These are phyloP conservation scores for Graphium sp. DNA, from an alignment of 2,329 filamentous ascomycete genomes.

Conservation along the genomic window DNA sequence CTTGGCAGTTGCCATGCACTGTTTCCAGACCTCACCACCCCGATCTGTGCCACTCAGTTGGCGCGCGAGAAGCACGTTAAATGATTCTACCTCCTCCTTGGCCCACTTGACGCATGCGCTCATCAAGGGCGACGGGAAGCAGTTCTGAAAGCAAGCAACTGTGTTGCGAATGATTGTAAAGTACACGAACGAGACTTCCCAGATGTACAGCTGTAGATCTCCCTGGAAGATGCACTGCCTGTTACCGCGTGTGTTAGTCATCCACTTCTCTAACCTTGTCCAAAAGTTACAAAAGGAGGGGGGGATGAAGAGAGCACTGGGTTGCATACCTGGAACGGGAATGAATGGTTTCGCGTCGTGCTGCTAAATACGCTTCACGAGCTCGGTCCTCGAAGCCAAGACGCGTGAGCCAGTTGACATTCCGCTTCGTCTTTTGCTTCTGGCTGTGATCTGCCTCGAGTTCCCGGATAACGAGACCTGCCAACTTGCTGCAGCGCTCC, in stretches of 20 bases:
- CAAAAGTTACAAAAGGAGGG: not conserved
- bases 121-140: constrained; percentile 75
- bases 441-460: constrained; percentile 65
- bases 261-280: not conserved
- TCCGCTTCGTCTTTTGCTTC: constrained; percentile 58
- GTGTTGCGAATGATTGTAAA: constrained; percentile 92
- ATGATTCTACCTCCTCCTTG: constrained; percentile 85
- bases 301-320: not conserved
- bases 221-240: constrained; percentile 94
- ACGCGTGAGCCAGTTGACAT: constrained; percentile 69
- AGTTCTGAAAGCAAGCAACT: constrained; percentile 70
- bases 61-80: constrained; percentile 66
- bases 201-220: constrained; percentile 82
- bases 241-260: constrained; percentile 1
- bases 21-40: constrained; percentile 59
- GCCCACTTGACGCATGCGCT: constrained; percentile 96
- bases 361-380: constrained; percentile 69
- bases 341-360: constrained; percentile 61
- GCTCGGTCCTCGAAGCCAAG: constrained; percentile 85
- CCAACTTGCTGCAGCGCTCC: constrained; percentile 64
- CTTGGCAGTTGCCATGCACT: constrained; percentile 69
- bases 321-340: constrained; percentile 58
- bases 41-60: constrained; percentile 77
- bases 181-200: constrained; percentile 88
- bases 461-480: constrained; percentile 58